These are phyloP conservation scores for Chiua virens DNA, from an alignment of 768 basidiomycete genomes.

Conservation along the genomic window DNA sequence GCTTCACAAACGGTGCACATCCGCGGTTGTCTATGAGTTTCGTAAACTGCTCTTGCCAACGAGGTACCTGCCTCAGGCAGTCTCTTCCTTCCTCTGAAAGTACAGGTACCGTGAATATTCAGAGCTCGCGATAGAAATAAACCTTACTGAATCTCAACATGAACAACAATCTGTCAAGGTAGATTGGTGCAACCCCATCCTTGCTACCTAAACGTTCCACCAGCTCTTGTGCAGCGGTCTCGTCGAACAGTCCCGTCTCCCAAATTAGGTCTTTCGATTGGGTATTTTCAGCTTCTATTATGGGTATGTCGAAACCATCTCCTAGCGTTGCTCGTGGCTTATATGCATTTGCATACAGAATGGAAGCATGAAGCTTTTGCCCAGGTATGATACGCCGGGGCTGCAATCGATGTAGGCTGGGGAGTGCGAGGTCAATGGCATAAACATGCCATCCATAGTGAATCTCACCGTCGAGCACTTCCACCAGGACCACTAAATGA, in stretches of 20 bases:
- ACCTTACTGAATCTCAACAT: slow-evolving; percentile 18
- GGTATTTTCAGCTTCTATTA: background rate
- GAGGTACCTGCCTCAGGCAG: slow-evolving; percentile 8
- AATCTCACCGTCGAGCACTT: too few relatives aligned
- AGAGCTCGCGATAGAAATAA: background rate
- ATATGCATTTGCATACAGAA: too few relatives aligned
- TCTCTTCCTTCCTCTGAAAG: slow-evolving; percentile 11
- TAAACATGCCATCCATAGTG: background rate
- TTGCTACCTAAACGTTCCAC: slow-evolving; percentile 4
- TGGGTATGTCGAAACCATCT: slow-evolving; percentile 23
- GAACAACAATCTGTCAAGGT: too few relatives aligned
- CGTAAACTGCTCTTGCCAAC: slow-evolving; percentile 11
- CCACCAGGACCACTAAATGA: too few relatives aligned
- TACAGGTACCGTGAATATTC: background rate
- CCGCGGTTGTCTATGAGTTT: slow-evolving; percentile 3
- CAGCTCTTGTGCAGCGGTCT: slow-evolving; percentile 13
- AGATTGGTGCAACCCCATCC: slow-evolving; percentile 12
- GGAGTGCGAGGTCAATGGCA: background rate
- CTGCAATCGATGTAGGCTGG: slow-evolving; percentile 13
- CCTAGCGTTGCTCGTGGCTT: slow-evolving; percentile 17
- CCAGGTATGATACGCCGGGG: too few relatives aligned
- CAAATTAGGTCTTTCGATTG: slow-evolving; percentile 9
- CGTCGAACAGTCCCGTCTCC: slow-evolving; percentile 21
- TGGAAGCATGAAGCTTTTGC: too few relatives aligned
- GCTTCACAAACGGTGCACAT: slow-evolving; percentile 11